Evolutionary conservation across 495 filamentous ascomycete species (phyloP), one percentile per base, ranked within the genome.

Genomic region (Filosporella fistucella): DNA sequence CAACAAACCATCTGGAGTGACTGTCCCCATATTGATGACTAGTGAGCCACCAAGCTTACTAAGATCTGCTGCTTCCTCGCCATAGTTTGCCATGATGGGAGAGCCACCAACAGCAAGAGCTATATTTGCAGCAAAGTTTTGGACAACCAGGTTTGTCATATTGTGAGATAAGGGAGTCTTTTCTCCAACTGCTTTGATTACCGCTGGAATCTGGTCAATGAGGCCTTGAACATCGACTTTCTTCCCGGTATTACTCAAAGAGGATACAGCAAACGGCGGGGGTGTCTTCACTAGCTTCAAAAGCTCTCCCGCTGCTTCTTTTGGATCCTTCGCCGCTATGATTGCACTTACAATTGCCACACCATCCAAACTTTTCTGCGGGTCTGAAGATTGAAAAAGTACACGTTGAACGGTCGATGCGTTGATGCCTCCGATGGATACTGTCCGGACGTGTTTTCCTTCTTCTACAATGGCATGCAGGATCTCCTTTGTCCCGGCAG

Each of bases 21-120:
- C 76, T 2, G 88, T 95, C 17, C 93, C 93, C 89, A 96, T 96
- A 64, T 98, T 98, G 56, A 98, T 81, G 12, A 98, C 84, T 10
- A 96, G 69, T 2, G 86, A 75, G 5, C 74, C 76, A 1, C 72
- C 74, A 6, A 91, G 70, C 21, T 70, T 70, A 25, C 78, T 79
- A 30, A 98, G 69, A 60, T 96, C 90, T 5, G 65, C 63, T 3
- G 91, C 88, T 73, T 98, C 93, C 47, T 84, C 78, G 11, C 82
- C 85, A 57, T 90, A 84, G 51, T 84, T 89, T 2, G 89, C 80
- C 93, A 98, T 98, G 54, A 98, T 96, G 7, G 93, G 93, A 13
- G 83, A 89, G 25, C 88, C 86, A 17, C 93, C 91, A 51, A 93
- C 77, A 25, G 86, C 76, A 20, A 96, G 72, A 24, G 86, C 85